Percentiles rank a stretch among this genome's conserved stretches.
Evolutionary conservation across 1,139 yeast species (phyloP).

Genomic region (Blastobotrys aristatus): DNA sequence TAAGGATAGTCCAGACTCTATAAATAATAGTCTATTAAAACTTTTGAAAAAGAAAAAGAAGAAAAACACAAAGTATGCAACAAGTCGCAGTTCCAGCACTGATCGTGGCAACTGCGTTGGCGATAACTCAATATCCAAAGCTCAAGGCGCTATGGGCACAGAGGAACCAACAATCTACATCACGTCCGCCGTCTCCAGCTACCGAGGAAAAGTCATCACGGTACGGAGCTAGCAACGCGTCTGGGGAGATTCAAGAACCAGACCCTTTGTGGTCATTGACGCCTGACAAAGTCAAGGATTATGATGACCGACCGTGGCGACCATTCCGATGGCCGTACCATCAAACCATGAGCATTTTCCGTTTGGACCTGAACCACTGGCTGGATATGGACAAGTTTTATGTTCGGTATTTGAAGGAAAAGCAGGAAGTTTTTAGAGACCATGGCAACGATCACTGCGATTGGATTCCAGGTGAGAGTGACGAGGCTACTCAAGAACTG

Average conservation of each 20-base stretch:
- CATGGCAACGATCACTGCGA: constrained; percentile 61
- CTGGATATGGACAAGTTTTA: constrained; percentile 75
- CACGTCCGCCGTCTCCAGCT: constrained; percentile 5
- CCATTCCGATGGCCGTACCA: constrained; percentile 79
- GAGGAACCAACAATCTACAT: neutral
- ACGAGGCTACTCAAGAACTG: constrained; percentile 57
- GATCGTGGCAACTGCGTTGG: constrained; percentile 3
- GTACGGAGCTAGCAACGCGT: neutral
- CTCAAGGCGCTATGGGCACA: neutral
- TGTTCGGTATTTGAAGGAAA: constrained; percentile 59
- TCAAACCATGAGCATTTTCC: constrained; percentile 72
- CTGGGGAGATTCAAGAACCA: constrained; percentile 8
- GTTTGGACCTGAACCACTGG: constrained; percentile 69
- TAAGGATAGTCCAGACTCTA: too few relatives aligned
- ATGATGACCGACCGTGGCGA: constrained; percentile 76
- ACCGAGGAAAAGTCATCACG: neutral
- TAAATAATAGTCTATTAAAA: too few relatives aligned
- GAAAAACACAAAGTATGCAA: neutral
- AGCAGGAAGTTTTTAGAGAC: constrained; percentile 50
- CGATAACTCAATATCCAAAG: constrained; percentile 3
- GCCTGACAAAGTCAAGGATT: constrained; percentile 58
- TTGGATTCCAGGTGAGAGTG: constrained; percentile 59
- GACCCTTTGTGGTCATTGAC: constrained; percentile 39
- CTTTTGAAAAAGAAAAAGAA: too few relatives aligned
- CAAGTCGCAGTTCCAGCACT: constrained; percentile 4